Percentiles rank a stretch among this genome's conserved stretches.
phyloP scores from a whole-genome alignment of 2,329 filamentous ascomycete species.

The Trichoderma sp. region DNA sequence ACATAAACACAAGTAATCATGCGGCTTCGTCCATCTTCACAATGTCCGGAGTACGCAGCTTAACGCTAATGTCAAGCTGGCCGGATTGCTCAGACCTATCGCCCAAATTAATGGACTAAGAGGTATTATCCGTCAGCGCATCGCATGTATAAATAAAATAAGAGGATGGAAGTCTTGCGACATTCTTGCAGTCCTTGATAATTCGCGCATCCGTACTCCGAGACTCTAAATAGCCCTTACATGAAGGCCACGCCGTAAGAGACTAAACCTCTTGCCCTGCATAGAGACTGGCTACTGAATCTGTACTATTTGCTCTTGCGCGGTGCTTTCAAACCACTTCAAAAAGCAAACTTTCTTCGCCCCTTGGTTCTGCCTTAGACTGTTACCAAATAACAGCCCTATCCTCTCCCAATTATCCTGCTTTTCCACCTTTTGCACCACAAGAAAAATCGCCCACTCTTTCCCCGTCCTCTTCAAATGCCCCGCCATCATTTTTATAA shows the following conservation, averaged over 20 bases:
- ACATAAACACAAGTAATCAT: not conserved
- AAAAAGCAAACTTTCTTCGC: not conserved
- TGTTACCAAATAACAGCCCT: not conserved
- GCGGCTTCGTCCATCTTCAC: no score
- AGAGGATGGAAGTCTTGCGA: not conserved
- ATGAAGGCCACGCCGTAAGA: not conserved
- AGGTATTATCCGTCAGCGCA: not conserved
- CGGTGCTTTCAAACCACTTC: not conserved
- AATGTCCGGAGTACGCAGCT: not conserved
- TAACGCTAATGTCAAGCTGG: not conserved
- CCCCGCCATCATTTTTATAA: slow-evolving; percentile 20
- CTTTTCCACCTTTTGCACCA: not conserved
- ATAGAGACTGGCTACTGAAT: not conserved
- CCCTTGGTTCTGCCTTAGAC: not conserved
- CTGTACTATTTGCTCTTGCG: not conserved
- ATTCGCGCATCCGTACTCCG: not conserved
- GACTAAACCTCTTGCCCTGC: not conserved
- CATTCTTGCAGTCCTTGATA: not conserved
- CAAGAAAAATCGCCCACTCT: not conserved
- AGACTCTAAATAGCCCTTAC: not conserved
- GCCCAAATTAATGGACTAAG: not conserved
- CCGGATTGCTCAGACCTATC: not conserved
- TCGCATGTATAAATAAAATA: not conserved
- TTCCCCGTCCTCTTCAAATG: not conserved
- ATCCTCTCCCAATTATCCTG: not conserved